A percentile compares a stretch with the other conserved stretches of the same genome.
Conservation (phyloP, 495 filamentous ascomycete genomes). For the Cercophora samala region DNA sequence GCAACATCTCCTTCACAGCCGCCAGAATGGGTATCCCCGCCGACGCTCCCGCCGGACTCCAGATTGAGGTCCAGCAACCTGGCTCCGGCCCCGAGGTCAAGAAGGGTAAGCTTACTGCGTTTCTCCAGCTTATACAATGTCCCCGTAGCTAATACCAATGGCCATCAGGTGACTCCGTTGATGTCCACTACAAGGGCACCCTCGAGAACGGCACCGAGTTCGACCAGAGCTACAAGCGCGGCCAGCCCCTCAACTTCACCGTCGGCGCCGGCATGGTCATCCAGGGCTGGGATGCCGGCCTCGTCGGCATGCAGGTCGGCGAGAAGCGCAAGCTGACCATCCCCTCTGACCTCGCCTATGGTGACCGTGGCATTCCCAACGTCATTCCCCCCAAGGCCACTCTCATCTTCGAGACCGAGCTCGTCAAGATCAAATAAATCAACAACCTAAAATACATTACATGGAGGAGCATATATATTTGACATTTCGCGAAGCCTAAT, state of each 20-base stretch:
- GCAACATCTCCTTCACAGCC: conserved; percentile 6
- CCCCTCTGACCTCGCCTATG: conserved; percentile 72
- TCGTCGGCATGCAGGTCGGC: conserved; percentile 85
- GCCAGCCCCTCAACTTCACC: conserved; percentile 63
- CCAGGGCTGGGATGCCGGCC: conserved; percentile 78
- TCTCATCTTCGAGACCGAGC: conserved; percentile 76
- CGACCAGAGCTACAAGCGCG: conserved; percentile 56
- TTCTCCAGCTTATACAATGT: background rate
- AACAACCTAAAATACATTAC: conserved; percentile 15
- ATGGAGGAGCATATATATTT: background rate
- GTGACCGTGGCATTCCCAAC: conserved; percentile 58
- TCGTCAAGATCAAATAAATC: conserved; percentile 73
- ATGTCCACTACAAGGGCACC: conserved; percentile 36
- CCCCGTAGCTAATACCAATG: background rate
- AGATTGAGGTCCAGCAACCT: conserved; percentile 25
- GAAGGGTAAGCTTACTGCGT: conserved; percentile 27
- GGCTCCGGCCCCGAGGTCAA: conserved; percentile 32
- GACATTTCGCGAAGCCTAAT: background rate
- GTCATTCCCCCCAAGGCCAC: conserved; percentile 44
- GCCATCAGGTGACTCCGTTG: conserved; percentile 29
- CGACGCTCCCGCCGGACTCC: conserved; percentile 26
- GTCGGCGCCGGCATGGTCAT: conserved; percentile 74
- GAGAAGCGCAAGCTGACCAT: conserved; percentile 78
- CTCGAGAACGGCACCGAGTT: conserved; percentile 35
- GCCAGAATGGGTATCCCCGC: conserved; percentile 32